Percentiles rank a stretch among this genome's conserved stretches.
phyloP scores from a whole-genome alignment of 495 filamentous ascomycete genomes.

The Pseudomonodictys pantanalensis region DNA sequence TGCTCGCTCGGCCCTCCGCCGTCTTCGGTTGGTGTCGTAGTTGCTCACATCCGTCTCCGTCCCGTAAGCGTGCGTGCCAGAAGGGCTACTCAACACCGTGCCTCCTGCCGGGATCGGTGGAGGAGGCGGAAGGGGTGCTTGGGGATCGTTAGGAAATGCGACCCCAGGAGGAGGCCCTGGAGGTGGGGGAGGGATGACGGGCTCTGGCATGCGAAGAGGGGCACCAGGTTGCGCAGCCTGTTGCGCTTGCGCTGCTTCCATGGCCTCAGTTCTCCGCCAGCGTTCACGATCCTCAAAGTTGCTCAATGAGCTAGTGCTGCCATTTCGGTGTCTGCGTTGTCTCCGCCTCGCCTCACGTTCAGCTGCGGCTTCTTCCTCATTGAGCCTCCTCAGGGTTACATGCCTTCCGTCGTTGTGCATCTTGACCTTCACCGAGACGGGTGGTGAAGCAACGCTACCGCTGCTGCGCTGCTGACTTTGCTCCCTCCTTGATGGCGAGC shows the following conservation, averaged over 20 bases:
- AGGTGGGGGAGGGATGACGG: constrained; percentile 18
- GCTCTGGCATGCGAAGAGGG: constrained; percentile 25
- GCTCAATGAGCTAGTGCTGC: constrained; percentile 35
- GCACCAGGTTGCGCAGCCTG: constrained; percentile 4
- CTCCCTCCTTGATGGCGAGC: constrained; percentile 38
- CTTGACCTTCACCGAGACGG: constrained; percentile 76
- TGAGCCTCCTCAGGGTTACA: constrained; percentile 75
- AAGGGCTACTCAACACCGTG: constrained; percentile 30
- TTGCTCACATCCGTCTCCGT: constrained; percentile 43
- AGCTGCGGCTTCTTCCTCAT: constrained; percentile 74
- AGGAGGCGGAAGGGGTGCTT: constrained; percentile 34
- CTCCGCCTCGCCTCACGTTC: constrained; percentile 54
- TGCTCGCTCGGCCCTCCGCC: constrained; percentile 43
- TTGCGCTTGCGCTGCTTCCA: constrained; percentile 29
- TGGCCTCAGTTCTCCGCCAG: constrained; percentile 31
- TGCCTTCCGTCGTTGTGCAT: constrained; percentile 77
- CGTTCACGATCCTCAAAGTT: constrained; percentile 31
- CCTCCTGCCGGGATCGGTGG: constrained; percentile 31
- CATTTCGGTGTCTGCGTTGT: constrained; percentile 24
- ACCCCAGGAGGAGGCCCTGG: constrained; percentile 24
- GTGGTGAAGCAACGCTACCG: constrained; percentile 53
- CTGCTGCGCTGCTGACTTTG: constrained; percentile 42
- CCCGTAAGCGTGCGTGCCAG: constrained; percentile 33
- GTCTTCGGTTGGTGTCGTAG: constrained; percentile 40
- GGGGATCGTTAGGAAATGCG: constrained; percentile 8